Base-by-base conservation (phyloP, 495 filamentous ascomycete genomes). In the Xylaria cubensis region DNA sequence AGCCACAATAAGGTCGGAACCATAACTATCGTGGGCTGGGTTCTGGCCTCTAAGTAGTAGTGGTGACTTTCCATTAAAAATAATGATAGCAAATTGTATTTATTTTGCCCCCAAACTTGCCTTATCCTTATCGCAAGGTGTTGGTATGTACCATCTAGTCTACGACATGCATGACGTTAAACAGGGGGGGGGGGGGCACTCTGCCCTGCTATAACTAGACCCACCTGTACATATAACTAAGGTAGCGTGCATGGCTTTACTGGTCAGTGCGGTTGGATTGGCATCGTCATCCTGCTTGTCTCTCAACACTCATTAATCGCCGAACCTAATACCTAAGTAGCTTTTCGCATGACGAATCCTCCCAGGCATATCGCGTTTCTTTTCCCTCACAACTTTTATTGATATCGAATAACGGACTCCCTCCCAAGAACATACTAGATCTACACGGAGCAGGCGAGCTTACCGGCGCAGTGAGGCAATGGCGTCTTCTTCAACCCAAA, bases 401-500 rank as follows among this genome's bases (percentile, higher is more conserved):
- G 61, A 64, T 15, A 42, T n/a, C 3, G 61, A 64, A 64, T 26
- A 44, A 50, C 36, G 34, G 36, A 17, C 17, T 67, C 26, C 1
- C n/a, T 17, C 29, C 7, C 19, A n/a, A 65, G 24, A 44, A 44
- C 32, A 32, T n/a, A 48, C 3, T 6, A 53, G n/a, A n/a, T n/a
- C n/a, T 9, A 67, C 32, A 26, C n/a, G 10, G 34, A 41, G 64
- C 13, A 66, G 12, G 39, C 21, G 10, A 46, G 21, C 44, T 12
- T 19, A 39, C 46, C 9, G 26, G 26, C 26, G 21, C 48, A 29
- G 32, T 44, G n/a, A 53, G 50, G 67, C 62, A 58, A 94, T 94
- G 92, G 92, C 92, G 61, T 95, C 92, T 64, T 94, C 92, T n/a
- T 95, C 93, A 34, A 89, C 88, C 56, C 83, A 90, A 74, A 93